These are phyloP conservation scores for Arabis hirsuta DNA, from an alignment of 345 rosid species.

Conservation along the genomic window DNA sequence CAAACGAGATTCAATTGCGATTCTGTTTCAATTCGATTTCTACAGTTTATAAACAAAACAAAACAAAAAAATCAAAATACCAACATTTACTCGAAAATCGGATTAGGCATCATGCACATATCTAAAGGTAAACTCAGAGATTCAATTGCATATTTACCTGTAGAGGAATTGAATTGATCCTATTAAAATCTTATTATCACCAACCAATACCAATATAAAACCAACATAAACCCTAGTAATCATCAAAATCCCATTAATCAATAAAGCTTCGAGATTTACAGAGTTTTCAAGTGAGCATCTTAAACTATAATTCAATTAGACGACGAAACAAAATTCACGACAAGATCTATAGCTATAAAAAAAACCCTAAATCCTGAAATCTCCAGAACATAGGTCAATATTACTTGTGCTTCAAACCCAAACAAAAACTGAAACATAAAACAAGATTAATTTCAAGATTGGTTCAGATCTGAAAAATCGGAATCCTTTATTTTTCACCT, in stretches of 20 bases:
- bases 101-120: too few species aligned
- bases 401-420: neutral
- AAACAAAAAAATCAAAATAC: too few species aligned
- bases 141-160: neutral
- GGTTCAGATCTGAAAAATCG: conserved; percentile 51
- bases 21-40: too few species aligned
- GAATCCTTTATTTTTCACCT: conserved; percentile 47
- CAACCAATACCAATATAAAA: neutral
- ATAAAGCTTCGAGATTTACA: neutral
- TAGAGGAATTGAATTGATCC: neutral
- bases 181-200: neutral
- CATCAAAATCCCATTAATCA: neutral
- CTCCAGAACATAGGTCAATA: neutral
- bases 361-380: conserved; percentile 5
- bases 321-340: neutral
- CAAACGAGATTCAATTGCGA: too few species aligned
- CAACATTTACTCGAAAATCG: too few species aligned
- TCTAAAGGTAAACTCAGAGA: neutral
- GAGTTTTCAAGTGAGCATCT: neutral
- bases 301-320: neutral
- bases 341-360: neutral
- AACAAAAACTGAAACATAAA: neutral
- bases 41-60: too few species aligned
- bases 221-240: conserved; percentile 18
- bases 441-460: neutral